Evolutionary conservation across 352 stramenopile genomes (phyloP).

Genomic region (Thalassiosira exigua): DNA sequence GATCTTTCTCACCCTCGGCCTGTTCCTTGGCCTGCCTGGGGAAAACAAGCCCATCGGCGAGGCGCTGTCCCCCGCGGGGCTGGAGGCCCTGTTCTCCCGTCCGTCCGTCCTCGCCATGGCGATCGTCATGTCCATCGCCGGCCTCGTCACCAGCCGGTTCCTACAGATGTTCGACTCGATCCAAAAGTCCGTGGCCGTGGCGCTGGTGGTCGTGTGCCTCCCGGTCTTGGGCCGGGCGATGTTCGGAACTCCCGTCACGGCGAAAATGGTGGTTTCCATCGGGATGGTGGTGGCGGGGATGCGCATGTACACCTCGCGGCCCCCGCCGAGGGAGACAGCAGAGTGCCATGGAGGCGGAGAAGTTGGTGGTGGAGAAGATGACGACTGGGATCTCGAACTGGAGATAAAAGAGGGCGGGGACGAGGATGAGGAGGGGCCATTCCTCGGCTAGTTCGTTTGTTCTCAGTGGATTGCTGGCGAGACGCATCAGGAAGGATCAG

Average conservation of each 20-base stretch:
- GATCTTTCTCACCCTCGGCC: constrained; percentile 17
- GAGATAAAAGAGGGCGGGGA: too few relatives aligned
- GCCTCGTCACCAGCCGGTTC: constrained; percentile 24
- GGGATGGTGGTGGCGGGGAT: constrained; percentile 18
- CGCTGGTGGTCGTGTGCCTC: constrained; percentile 25
- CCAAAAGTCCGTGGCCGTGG: constrained; percentile 16
- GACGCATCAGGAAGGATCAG: too few relatives aligned
- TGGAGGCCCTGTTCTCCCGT: neutral
- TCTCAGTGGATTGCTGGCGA: too few relatives aligned
- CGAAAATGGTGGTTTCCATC: constrained; percentile 24
- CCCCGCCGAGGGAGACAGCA: too few relatives aligned
- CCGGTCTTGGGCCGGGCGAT: constrained; percentile 12
- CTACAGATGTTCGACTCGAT: constrained; percentile 21
- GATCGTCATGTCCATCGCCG: constrained; percentile 15
- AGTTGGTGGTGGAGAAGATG: too few relatives aligned
- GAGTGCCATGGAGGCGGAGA: too few relatives aligned
- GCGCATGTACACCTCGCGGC: constrained; percentile 22
- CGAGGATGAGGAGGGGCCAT: too few relatives aligned
- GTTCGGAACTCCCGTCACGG: constrained; percentile 19
- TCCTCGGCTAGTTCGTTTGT: too few relatives aligned
- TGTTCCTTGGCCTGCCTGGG: neutral
- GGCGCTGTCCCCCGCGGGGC: constrained; percentile 6
- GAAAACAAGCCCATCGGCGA: constrained; percentile 10
- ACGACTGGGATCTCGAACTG: too few relatives aligned
- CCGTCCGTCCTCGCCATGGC: constrained; percentile 10